Conservation (phyloP, 805 yeast species). For the Candida pseudoglaebosa region DNA sequence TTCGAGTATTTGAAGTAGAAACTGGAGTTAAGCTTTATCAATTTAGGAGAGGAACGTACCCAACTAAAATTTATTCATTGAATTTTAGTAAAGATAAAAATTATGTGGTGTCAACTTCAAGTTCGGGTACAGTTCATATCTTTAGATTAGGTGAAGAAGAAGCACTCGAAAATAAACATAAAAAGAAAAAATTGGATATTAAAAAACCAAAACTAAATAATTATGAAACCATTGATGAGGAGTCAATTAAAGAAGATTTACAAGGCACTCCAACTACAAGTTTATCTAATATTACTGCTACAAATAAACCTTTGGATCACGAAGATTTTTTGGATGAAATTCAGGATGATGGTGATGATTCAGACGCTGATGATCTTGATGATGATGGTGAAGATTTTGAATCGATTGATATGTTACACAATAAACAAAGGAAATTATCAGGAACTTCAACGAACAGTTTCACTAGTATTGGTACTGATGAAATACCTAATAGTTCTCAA, state of each 20-base stretch:
- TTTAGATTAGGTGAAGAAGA: constrained; percentile 65
- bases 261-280: constrained; percentile 6
- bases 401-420: constrained; percentile 16
- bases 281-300: constrained; percentile 5
- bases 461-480: constrained; percentile 28
- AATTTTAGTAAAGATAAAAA: constrained; percentile 68
- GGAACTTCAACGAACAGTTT: constrained; percentile 34
- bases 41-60: constrained; percentile 83
- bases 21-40: constrained; percentile 64
- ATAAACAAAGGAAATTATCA: constrained; percentile 35
- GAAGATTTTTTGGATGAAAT: constrained; percentile 15
- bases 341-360: constrained; percentile 20
- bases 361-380: constrained; percentile 26
- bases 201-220: constrained; percentile 10
- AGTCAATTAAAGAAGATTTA: constrained; percentile 6
- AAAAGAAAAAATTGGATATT: constrained; percentile 18
- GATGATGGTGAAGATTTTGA: constrained; percentile 20
- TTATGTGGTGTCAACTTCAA: constrained; percentile 76
- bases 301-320: constrained; percentile 7
- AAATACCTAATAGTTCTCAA: constrained; percentile 12
- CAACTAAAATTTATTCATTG: constrained; percentile 73
- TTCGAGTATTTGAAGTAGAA: constrained; percentile 71
- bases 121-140: constrained; percentile 90
- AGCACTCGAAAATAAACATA: constrained; percentile 36
- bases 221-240: constrained; percentile 28